Conservation (phyloP, 352 stramenopile species). For the Pythium monospermum region DNA sequence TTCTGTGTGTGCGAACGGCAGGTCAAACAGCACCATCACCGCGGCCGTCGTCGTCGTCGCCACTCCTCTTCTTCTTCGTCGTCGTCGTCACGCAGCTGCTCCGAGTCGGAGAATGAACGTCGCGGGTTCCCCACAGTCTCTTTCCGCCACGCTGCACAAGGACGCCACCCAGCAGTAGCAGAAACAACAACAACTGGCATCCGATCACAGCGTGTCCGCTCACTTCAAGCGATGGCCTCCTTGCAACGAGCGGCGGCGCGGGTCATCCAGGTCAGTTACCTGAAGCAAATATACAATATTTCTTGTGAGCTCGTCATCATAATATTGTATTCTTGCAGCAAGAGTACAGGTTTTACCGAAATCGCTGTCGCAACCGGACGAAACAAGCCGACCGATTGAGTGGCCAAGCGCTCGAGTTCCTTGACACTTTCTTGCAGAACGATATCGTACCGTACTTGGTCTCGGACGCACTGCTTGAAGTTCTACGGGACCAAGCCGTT, state of each 20-base stretch:
- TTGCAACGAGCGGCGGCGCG: conserved; percentile 35
- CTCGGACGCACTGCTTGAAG: conserved; percentile 34
- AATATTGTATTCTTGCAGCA: conserved; percentile 17
- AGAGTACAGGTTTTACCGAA: conserved; percentile 40
- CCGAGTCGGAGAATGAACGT: too few species aligned
- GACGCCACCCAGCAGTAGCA: too few species aligned
- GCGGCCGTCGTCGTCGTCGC: too few species aligned
- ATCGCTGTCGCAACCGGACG: conserved; percentile 17
- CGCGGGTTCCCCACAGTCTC: too few species aligned
- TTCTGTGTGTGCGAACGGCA: too few species aligned
- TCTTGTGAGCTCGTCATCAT: not conserved
- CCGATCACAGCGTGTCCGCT: conserved; percentile 39
- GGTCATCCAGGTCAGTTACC: conserved; percentile 43
- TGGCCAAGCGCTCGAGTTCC: conserved; percentile 17
- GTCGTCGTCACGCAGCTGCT: too few species aligned
- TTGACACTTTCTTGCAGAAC: conserved; percentile 24
- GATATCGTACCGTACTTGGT: conserved; percentile 7
- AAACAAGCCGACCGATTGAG: conserved; percentile 20
- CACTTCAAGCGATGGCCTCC: conserved; percentile 37
- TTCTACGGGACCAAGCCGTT: conserved; percentile 25
- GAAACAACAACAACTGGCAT: too few species aligned
- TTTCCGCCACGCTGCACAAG: too few species aligned
- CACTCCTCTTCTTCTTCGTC: too few species aligned
- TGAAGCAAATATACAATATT: too few species aligned
- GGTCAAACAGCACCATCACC: too few species aligned